phyloP scores from a whole-genome alignment of 495 filamentous ascomycete species.

The Aspergillus sclerotiicarbonarius region DNA sequence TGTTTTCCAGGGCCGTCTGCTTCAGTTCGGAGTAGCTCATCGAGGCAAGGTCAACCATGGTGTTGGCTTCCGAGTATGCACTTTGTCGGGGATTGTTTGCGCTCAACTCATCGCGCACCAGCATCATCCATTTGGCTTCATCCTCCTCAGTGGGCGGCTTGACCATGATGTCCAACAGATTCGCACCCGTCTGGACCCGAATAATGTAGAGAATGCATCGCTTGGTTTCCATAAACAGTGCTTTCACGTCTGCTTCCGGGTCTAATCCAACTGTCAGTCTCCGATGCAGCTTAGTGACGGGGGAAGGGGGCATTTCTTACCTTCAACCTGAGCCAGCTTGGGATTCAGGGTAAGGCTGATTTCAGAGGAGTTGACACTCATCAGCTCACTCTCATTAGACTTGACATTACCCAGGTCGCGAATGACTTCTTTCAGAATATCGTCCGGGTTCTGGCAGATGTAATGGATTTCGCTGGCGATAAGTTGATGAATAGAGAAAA shows the following conservation, averaged over 20 bases:
- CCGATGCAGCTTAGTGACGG: background rate
- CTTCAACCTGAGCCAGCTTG: conserved; percentile 84
- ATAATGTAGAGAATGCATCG: conserved; percentile 97
- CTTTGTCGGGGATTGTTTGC: conserved; percentile 67
- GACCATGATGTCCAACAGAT: conserved; percentile 92
- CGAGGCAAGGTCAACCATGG: conserved; percentile 79
- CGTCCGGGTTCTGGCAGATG: conserved; percentile 77
- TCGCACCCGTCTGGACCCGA: conserved; percentile 86
- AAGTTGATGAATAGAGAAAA: conserved; percentile 92
- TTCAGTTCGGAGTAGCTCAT: conserved; percentile 94
- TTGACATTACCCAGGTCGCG: conserved; percentile 93
- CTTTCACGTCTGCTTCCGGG: conserved; percentile 85
- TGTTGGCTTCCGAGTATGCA: conserved; percentile 87
- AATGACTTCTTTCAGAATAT: conserved; percentile 86
- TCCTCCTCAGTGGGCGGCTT: conserved; percentile 85
- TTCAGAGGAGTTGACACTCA: conserved; percentile 80
- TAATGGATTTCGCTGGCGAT: conserved; percentile 72
- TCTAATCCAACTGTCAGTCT: conserved; percentile 45
- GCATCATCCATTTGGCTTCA: conserved; percentile 77
- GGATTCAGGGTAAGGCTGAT: conserved; percentile 90
- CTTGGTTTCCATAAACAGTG: conserved; percentile 97
- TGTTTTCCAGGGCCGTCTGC: conserved; percentile 87
- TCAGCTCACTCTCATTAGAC: conserved; percentile 90
- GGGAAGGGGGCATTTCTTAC: conserved; percentile 29
- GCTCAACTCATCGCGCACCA: conserved; percentile 81